Conservation (phyloP, 2,329 filamentous ascomycete genomes). For the Canariomyces notabilis region DNA sequence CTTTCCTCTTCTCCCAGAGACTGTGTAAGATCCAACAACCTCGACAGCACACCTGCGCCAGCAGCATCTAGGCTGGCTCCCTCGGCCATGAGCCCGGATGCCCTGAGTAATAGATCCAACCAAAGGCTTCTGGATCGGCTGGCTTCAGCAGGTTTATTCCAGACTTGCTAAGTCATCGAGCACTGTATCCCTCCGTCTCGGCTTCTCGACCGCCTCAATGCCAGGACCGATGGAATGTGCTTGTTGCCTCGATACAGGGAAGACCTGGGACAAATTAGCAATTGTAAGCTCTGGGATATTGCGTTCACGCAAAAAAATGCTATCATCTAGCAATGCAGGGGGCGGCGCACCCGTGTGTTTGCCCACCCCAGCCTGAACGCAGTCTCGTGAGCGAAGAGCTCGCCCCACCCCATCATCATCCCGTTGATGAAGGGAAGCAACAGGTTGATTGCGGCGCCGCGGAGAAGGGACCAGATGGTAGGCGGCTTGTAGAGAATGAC, state of each 20-base stretch:
- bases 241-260: slow-evolving; percentile 55
- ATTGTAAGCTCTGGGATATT: too few relatives aligned
- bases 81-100: too few relatives aligned
- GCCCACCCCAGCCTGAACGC: slow-evolving; percentile 92
- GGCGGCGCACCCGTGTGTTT: slow-evolving; percentile 72
- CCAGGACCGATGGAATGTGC: slow-evolving; percentile 71
- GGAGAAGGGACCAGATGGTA: slow-evolving; percentile 76
- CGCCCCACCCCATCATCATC: slow-evolving; percentile 96
- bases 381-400: slow-evolving; percentile 92
- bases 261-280: slow-evolving; percentile 40
- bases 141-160: slow-evolving; percentile 45
- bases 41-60: neutral
- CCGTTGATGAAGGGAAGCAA: slow-evolving; percentile 93
- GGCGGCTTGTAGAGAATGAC: slow-evolving; percentile 86
- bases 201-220: slow-evolving; percentile 68
- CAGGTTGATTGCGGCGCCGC: slow-evolving; percentile 93
- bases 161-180: slow-evolving; percentile 63
- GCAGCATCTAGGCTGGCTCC: too few relatives aligned
- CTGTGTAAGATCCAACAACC: neutral
- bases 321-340: too few relatives aligned
- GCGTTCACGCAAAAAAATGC: neutral
- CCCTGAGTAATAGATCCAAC: neutral
- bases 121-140: neutral
- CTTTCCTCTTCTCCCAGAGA: neutral
- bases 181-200: slow-evolving; percentile 47